A percentile compares a stretch with the other conserved stretches of the same genome.
These are phyloP conservation scores for Fusarium solani-melongenae DNA, from an alignment of 2,329 filamentous ascomycete genomes.

Conservation along the genomic window DNA sequence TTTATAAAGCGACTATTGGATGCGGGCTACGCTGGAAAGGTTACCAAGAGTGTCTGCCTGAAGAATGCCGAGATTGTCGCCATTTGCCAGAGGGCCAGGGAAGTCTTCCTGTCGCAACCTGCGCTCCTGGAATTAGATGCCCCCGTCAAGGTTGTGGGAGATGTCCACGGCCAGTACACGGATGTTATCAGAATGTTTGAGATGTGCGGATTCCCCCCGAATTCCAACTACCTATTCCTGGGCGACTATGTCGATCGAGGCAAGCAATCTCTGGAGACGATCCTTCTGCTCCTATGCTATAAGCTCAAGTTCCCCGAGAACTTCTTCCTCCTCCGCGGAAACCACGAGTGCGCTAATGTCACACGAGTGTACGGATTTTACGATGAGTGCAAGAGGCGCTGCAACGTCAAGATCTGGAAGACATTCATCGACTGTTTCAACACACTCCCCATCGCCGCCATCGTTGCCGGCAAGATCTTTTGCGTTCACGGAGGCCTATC, in stretches of 20 bases:
- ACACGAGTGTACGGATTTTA: conserved; percentile 99
- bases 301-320: conserved; percentile 99
- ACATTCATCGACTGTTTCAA: conserved; percentile 99
- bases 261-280: conserved; percentile 99
- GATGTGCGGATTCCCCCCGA: conserved; percentile 96
- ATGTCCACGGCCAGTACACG: conserved; percentile 99
- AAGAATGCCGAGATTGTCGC: conserved; percentile 98
- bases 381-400: conserved; percentile 98
- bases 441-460: conserved; percentile 96
- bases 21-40: conserved; percentile 94
- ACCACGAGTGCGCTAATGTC: conserved; percentile 99
- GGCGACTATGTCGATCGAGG: conserved; percentile 99
- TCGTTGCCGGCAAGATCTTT: conserved; percentile 99
- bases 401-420: conserved; percentile 99
- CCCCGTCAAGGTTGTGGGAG: conserved; percentile 99
- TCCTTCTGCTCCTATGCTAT: conserved; percentile 95
- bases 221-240: conserved; percentile 99
- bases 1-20: conserved; percentile 96
- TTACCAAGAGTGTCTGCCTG: conserved; percentile 95
- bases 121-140: conserved; percentile 91
- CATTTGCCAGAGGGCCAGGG: conserved; percentile 88
- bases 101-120: conserved; percentile 91
- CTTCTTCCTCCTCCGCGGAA: conserved; percentile 98
- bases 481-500: conserved; percentile 96
- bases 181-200: conserved; percentile 97